Percentiles rank a stretch among this genome's conserved stretches.
Conservation (phyloP, 1,284 basidiomycete species). For the Ustilago hordei region DNA sequence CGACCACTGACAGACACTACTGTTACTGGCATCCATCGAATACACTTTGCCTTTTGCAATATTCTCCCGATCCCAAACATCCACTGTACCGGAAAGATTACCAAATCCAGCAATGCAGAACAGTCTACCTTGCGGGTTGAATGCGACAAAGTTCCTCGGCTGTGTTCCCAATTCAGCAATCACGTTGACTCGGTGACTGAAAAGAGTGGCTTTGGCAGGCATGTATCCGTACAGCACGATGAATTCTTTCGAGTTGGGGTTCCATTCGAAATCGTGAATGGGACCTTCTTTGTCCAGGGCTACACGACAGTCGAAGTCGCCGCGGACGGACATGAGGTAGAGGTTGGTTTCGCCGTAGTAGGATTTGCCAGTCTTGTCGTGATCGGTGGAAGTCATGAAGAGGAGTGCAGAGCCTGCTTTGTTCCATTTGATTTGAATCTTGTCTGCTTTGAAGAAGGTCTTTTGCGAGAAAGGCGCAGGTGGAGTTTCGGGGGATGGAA, state of each 20-base stretch:
- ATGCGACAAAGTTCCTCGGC: conserved; percentile 90
- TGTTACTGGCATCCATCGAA: conserved; percentile 91
- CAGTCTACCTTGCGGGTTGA: conserved; percentile 93
- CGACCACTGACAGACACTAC: conserved; percentile 93
- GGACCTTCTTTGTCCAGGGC: conserved; percentile 96
- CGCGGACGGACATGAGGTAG: conserved; percentile 92
- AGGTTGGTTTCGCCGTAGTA: conserved; percentile 98
- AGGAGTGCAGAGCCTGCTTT: conserved; percentile 79
- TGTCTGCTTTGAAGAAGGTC: conserved; percentile 96
- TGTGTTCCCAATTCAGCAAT: conserved; percentile 90
- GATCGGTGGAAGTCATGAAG: conserved; percentile 92
- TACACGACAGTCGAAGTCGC: conserved; percentile 92
- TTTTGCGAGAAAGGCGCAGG: conserved; percentile 74
- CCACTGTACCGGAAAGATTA: conserved; percentile 92
- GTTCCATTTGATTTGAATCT: conserved; percentile 95
- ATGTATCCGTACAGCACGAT: conserved; percentile 96
- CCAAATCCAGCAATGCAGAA: conserved; percentile 93
- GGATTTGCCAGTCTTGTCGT: conserved; percentile 95
- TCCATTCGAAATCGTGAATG: conserved; percentile 96
- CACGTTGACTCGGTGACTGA: conserved; percentile 88
- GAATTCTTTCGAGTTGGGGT: conserved; percentile 92
- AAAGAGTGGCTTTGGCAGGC: conserved; percentile 92
- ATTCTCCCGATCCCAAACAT: conserved; percentile 88
- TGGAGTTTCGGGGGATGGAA: conserved; percentile 76
- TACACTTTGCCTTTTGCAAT: conserved; percentile 79